A percentile compares a stretch with the other conserved stretches of the same genome.
These are phyloP conservation scores for Globisporangium uncinulatum DNA, from an alignment of 352 stramenopile genomes.

Conservation along the genomic window DNA sequence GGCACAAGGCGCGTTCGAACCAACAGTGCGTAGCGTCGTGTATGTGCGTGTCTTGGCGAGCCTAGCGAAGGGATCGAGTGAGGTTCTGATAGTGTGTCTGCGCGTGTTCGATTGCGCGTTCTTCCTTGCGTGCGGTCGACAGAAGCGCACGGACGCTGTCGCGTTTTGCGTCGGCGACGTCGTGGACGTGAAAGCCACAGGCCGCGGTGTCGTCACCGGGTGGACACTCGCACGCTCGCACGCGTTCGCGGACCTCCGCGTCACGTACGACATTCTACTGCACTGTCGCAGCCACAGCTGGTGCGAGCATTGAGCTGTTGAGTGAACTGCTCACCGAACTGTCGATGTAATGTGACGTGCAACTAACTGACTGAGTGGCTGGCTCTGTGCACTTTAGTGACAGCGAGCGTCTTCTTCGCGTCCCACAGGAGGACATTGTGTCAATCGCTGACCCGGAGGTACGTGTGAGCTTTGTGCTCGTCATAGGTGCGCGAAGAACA, in stretches of 20 bases:
- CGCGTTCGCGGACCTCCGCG: constrained; percentile 26
- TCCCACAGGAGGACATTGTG: constrained; percentile 51
- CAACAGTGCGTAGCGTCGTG: constrained; percentile 31
- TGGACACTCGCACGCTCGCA: constrained; percentile 41
- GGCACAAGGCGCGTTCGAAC: constrained; percentile 35
- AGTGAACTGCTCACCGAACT: too few relatives aligned
- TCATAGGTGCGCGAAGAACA: not conserved
- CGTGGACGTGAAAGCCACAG: constrained; percentile 48
- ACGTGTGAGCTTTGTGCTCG: not conserved
- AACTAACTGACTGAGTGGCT: not conserved
- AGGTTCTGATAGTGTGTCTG: not conserved
- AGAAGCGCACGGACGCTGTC: constrained; percentile 47
- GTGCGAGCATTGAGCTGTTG: constrained; percentile 12
- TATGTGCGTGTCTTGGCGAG: not conserved
- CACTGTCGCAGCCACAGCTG: constrained; percentile 40
- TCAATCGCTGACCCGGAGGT: constrained; percentile 39
- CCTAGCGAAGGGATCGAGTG: not conserved
- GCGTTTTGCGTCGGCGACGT: constrained; percentile 66
- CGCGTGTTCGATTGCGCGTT: not conserved
- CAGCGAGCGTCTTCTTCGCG: constrained; percentile 26
- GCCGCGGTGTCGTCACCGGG: constrained; percentile 50
- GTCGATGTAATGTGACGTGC: not conserved
- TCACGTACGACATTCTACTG: constrained; percentile 68
- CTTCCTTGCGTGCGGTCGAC: not conserved
- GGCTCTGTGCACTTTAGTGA: not conserved